A percentile compares a stretch with the other conserved stretches of the same genome.
phyloP scores from a whole-genome alignment of 1,284 basidiomycete species.

The Xerocomus amazonicus region DNA sequence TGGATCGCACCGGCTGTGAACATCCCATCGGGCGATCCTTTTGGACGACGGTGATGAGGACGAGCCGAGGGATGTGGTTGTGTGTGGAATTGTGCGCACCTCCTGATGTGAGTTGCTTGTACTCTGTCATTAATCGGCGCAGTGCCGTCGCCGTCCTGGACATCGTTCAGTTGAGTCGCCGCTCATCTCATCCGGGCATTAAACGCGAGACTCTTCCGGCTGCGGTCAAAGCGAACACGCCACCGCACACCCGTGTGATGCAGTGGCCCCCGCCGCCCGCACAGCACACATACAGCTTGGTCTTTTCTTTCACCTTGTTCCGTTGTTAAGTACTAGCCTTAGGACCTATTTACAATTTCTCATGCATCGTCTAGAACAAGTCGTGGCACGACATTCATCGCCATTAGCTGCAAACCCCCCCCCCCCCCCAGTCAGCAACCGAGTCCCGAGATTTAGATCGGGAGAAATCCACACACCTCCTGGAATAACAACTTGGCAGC shows the following conservation, averaged over 20 bases:
- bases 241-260: conserved; percentile 11
- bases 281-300: conserved; percentile 24
- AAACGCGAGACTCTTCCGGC: conserved; percentile 18
- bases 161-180: background rate
- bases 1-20: conserved; percentile 77
- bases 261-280: background rate
- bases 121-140: conserved; percentile 87
- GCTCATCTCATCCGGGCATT: conserved; percentile 7
- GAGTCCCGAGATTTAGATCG: background rate
- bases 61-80: too few relatives aligned
- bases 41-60: conserved; percentile 17
- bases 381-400: conserved; percentile 91
- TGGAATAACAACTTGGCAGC: conserved; percentile 97
- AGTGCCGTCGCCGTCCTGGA: conserved; percentile 52
- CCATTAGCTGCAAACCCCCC: conserved; percentile 83
- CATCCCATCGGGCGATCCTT: conserved; percentile 87
- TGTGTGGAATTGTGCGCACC: conserved; percentile 33
- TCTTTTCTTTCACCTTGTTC: background rate
- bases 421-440: background rate
- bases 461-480: conserved; percentile 58
- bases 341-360: conserved; percentile 3
- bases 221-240: conserved; percentile 15
- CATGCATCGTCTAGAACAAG: conserved; percentile 77
- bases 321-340: too few relatives aligned
- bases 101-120: conserved; percentile 78